A percentile compares a stretch with the other conserved stretches of the same genome.
phyloP scores from a whole-genome alignment of 345 rosid species.

The Brassica nigra region DNA sequence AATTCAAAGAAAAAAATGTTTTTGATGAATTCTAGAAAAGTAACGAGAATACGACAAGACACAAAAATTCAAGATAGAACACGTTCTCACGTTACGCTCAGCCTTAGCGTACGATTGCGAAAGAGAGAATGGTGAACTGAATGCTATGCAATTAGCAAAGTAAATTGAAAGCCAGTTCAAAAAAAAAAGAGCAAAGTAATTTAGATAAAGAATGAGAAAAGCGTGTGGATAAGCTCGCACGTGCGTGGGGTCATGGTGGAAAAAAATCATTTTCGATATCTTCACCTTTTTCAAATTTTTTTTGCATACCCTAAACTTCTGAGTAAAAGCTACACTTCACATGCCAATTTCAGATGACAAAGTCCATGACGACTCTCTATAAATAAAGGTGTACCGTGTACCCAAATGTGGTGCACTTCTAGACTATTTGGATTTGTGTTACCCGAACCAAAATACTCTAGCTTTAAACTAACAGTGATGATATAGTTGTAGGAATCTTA shows the following conservation, averaged over 20 bases:
- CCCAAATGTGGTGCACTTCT: background rate
- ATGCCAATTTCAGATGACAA: background rate
- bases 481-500: background rate
- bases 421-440: background rate
- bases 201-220: constrained; percentile 18
- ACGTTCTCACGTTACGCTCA: constrained; percentile 26
- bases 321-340: background rate
- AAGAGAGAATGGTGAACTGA: constrained; percentile 27
- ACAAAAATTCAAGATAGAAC: constrained; percentile 35
- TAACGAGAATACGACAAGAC: constrained; percentile 17
- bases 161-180: background rate
- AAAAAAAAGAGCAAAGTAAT: background rate
- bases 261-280: background rate
- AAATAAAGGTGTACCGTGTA: background rate
- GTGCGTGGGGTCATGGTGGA: constrained; percentile 9
- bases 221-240: constrained; percentile 39
- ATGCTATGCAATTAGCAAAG: constrained; percentile 15
- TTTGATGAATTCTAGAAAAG: constrained; percentile 24
- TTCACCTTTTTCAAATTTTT: background rate
- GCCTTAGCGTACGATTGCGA: constrained; percentile 18
- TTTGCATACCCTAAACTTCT: background rate
- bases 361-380: background rate
- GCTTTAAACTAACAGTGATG: background rate
- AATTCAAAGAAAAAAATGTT: background rate
- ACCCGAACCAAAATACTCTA: background rate